Conservation (phyloP, 495 filamentous ascomycete genomes). For the Hypoxylon lenormandii region DNA sequence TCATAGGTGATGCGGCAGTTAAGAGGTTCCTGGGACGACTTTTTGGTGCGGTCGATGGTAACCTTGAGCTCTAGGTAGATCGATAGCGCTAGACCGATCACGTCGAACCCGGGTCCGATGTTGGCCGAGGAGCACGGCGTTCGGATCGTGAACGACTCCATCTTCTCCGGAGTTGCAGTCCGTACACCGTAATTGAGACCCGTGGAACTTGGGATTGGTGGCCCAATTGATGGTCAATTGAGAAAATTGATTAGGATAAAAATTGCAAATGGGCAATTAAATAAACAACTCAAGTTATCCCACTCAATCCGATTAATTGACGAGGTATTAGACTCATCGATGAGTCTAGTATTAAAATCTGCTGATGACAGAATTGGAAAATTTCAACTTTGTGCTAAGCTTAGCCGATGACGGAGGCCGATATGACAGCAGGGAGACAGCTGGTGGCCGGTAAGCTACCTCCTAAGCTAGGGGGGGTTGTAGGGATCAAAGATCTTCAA, state of each 20-base stretch:
- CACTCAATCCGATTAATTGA: not conserved
- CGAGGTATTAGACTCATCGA: slow-evolving; percentile 10
- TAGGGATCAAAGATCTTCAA: not conserved
- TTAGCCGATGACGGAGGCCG: slow-evolving; percentile 41
- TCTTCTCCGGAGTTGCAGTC: slow-evolving; percentile 2
- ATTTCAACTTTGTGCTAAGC: slow-evolving; percentile 38
- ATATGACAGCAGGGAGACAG: too few species aligned
- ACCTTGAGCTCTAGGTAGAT: slow-evolving; percentile 88
- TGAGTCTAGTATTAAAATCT: slow-evolving; percentile 18
- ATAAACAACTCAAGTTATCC: not conserved
- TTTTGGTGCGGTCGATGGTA: slow-evolving; percentile 68
- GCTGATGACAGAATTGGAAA: slow-evolving; percentile 33
- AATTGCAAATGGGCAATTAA: not conserved
- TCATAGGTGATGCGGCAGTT: slow-evolving; percentile 93
- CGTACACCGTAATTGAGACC: not conserved
- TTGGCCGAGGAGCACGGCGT: slow-evolving; percentile 93
- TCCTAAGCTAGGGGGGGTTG: too few species aligned
- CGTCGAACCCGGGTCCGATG: slow-evolving; percentile 96
- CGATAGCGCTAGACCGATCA: slow-evolving; percentile 91
- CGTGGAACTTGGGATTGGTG: not conserved
- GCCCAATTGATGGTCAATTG: not conserved
- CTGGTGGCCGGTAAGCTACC: too few species aligned
- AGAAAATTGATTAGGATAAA: not conserved
- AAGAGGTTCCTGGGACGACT: slow-evolving; percentile 69
- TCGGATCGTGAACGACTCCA: slow-evolving; percentile 69